phyloP scores from a whole-genome alignment of 768 basidiomycete genomes.

The Leccinellum luteum region DNA sequence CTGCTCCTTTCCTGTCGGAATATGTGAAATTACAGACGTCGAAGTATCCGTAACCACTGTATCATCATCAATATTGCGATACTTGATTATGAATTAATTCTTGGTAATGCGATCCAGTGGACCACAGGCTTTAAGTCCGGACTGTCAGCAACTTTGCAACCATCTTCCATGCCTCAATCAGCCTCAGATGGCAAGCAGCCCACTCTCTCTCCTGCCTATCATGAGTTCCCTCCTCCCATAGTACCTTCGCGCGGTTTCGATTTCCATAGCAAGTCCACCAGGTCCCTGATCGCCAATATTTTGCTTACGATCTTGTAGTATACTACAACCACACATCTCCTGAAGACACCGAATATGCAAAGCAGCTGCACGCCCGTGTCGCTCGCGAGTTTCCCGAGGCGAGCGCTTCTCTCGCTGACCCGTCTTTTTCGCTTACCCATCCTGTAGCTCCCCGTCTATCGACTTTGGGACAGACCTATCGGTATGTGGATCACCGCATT shows the following conservation, averaged over 20 bases:
- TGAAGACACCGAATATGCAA: slow-evolving; percentile 46
- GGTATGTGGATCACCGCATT: slow-evolving; percentile 38
- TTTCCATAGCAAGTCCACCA: slow-evolving; percentile 56
- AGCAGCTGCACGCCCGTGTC: slow-evolving; percentile 56
- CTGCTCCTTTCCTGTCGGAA: not conserved
- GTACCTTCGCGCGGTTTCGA: slow-evolving; percentile 59
- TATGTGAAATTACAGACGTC: no score
- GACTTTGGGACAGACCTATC: slow-evolving; percentile 59
- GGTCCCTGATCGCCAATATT: not conserved
- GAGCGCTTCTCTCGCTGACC: not conserved
- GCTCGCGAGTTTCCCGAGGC: slow-evolving; percentile 70
- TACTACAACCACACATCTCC: slow-evolving; percentile 55
- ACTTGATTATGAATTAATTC: no score
- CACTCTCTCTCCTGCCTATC: slow-evolving; percentile 49
- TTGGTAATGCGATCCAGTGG: no score
- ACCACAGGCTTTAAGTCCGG: no score
- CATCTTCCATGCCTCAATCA: no score
- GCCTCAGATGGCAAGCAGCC: slow-evolving; percentile 5
- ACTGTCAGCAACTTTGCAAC: no score
- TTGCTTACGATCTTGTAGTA: slow-evolving; percentile 36
- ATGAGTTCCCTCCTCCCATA: slow-evolving; percentile 52
- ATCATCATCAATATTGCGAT: no score
- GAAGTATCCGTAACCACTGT: no score
- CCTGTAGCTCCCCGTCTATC: slow-evolving; percentile 56
- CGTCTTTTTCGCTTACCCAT: not conserved